Evolutionary conservation across 306 rosid species (phyloP), one percentile per base, ranked within the genome.

Genomic region (Glycine soja): DNA sequence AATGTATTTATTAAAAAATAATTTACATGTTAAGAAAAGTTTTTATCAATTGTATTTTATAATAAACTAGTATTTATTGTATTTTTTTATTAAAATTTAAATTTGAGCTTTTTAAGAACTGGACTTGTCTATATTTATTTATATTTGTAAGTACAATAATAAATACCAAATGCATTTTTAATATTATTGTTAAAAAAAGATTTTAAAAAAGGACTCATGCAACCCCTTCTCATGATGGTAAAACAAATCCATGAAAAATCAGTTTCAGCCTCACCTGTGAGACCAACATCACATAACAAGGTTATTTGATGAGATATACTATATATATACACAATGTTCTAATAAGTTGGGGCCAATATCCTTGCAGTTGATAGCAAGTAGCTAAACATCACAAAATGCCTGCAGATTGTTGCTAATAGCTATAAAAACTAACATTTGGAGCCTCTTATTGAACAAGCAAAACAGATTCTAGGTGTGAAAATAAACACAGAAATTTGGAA

Each of bases 311-410:
- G 10, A 54, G 34, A n/a, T 30, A 56, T 51, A 4, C 3, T 15
- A 71, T 52, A 72, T 73, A n/a, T 54, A 54, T 42, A 24, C 30
- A 58, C 69, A 74, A 75, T 10, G 32, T 61, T 16, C 70, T 45
- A 45, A 14, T 30, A 51, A 8, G 32, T 72, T 15, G 63, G 63
- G 32, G n/a, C 63, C 76, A 51, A 52, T 32, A 72, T n/a, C 34
- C 50, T 24, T 8, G 50, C 34, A 3, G 59, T 14, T 72, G 36
- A 8, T 51, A 51, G n/a, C 63, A 52, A 72, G 50, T 53, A 72
- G 19, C 43, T 74, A 75, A 58, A 24, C 43, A 45, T n/a, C 43
- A 45, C 58, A 58, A 24, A 47, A 61, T 75, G 14, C 30, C 53
- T 13, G n/a, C 58, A 45, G 5, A 75, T 19, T 75, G 70, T 59